phyloP scores from a whole-genome alignment of 148 eudicot species.

The Polygonum maritimum region DNA sequence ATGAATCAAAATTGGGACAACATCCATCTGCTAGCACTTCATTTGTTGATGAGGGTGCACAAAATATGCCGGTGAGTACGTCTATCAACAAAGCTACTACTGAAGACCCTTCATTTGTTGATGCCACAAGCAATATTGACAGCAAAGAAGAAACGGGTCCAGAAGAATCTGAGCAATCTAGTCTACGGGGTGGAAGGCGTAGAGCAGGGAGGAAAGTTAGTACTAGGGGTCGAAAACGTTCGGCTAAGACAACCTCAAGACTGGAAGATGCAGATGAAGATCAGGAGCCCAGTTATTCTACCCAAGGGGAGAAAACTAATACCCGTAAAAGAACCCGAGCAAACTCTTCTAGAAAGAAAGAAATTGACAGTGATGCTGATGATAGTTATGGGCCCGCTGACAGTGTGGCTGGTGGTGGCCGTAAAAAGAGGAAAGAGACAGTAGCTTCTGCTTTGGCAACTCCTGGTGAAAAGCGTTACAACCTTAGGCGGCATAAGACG shows the following conservation, averaged over 20 bases:
- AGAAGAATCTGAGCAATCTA: constrained; percentile 55
- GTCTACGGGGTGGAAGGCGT: constrained; percentile 24
- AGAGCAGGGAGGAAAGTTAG: constrained; percentile 30
- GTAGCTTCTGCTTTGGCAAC: constrained; percentile 35
- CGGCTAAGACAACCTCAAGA: constrained; percentile 40
- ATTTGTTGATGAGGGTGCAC: constrained; percentile 14
- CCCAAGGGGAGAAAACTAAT: constrained; percentile 21
- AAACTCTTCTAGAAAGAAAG: constrained; percentile 37
- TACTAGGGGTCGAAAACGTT: constrained; percentile 31
- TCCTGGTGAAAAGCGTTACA: constrained; percentile 69
- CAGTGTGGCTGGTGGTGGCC: constrained; percentile 58
- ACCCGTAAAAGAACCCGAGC: constrained; percentile 51
- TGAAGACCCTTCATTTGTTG: constrained; percentile 21
- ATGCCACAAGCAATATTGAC: constrained; percentile 29
- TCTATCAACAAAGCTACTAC: constrained; percentile 14
- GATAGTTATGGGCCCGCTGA: constrained; percentile 55
- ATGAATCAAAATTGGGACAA: not conserved
- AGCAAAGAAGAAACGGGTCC: constrained; percentile 27
- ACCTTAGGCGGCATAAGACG: constrained; percentile 69
- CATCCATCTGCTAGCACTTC: constrained; percentile 18
- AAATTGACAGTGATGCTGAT: constrained; percentile 39
- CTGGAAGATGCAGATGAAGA: constrained; percentile 18
- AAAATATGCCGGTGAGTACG: constrained; percentile 7
- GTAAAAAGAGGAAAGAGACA: constrained; percentile 61
- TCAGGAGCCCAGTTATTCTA: constrained; percentile 19